These are phyloP conservation scores for Vigna hirtella DNA, from an alignment of 306 rosid species.

Conservation along the genomic window DNA sequence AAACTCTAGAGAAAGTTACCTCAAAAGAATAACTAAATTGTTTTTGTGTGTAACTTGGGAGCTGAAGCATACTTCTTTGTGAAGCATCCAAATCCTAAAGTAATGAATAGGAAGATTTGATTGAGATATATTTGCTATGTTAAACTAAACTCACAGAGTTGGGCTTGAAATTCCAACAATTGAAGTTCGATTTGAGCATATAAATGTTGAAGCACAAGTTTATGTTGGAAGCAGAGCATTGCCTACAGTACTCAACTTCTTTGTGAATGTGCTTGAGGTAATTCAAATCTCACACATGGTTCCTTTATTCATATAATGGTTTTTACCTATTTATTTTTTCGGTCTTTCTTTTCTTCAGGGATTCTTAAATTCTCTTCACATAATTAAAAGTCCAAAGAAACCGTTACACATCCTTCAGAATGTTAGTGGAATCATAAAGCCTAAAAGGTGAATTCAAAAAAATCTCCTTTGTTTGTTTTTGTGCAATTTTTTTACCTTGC, in stretches of 20 bases:
- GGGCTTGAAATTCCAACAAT: slow-evolving; percentile 72
- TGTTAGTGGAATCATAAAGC: slow-evolving; percentile 59
- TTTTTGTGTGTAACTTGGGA: neutral
- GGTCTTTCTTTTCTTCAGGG: slow-evolving; percentile 40
- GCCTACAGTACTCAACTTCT: slow-evolving; percentile 68
- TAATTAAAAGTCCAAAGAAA: slow-evolving; percentile 51
- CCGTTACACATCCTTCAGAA: slow-evolving; percentile 49
- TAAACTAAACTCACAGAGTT: slow-evolving; percentile 44
- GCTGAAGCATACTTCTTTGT: neutral
- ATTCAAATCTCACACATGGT: neutral
- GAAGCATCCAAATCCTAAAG: neutral
- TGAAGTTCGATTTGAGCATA: slow-evolving; percentile 74
- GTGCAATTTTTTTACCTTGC: neutral
- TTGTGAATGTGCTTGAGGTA: slow-evolving; percentile 65
- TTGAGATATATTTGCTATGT: neutral
- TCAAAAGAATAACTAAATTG: neutral
- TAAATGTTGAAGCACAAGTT: slow-evolving; percentile 75
- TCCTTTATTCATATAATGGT: neutral
- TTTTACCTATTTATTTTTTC: neutral
- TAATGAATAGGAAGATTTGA: slow-evolving; percentile 1
- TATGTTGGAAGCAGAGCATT: slow-evolving; percentile 77
- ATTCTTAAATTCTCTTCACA: slow-evolving; percentile 45
- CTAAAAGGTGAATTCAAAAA: slow-evolving; percentile 46
- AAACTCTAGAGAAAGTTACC: neutral
- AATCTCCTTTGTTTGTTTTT: neutral